Base-by-base conservation (phyloP, 371 early-diverging fungal genomes). In the Mortierella polycephala region DNA sequence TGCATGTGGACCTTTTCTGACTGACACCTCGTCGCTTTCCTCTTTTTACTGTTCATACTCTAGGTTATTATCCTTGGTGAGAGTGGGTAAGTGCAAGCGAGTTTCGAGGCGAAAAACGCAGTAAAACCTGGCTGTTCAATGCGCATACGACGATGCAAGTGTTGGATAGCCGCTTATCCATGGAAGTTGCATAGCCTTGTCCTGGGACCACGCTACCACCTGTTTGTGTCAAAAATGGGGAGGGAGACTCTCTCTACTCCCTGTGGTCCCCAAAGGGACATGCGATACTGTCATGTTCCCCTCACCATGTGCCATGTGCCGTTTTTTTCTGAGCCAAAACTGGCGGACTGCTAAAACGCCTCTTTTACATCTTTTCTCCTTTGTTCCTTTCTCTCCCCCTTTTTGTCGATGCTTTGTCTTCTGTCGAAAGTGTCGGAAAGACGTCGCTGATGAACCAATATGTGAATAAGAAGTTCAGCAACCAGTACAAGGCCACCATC, bases 401-500 rank as follows among this genome's bases (percentile, higher is more conserved):
- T 45, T 54, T 12, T 39, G 23, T 40, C 10, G 46, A 16, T 30
- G 14, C 30, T 11, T 6, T 46, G 5, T 12, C 55, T 30, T 12
- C 39, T 12, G 30, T 45, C 20, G 14, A 21, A 79, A 90, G 91
- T 82, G 98, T 97, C 57, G 98, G 98, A 55, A 97, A 97, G 84
- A 97, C 99, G 13, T 97, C 98, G 23, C 87, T 99, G 75, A 98
- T 99, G 96, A 97, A 99, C 87, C 98, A 98, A 84, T 99, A 97
- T 90, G 97, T 99, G 61, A 97, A 96, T 85, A 94, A 94, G 62
- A 96, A 95, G 83, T 99, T 99, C 88, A 95, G 92, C 81, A 95
- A 92, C 79, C 98, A 98, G 84, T 99, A 99, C 89, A 98, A 99
- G 83, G 99, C 99, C 41, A 99, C 99, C 59, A 99, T 99, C 74